Base-by-base conservation (phyloP, 2,329 filamentous ascomycete species). In the Colletotrichum chlorophyti region DNA sequence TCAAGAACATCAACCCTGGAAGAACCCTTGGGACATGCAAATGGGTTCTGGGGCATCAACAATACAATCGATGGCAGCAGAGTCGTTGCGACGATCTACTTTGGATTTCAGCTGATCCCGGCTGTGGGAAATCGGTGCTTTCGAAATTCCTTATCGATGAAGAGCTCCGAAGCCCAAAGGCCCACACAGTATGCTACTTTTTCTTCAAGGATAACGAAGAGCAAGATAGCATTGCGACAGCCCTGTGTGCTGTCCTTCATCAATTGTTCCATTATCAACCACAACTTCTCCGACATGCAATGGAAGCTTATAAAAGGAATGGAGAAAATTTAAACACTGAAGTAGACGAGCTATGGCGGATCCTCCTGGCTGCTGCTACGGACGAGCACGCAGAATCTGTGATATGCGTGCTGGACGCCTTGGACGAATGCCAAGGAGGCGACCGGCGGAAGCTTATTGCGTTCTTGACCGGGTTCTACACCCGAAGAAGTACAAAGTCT, bases 91-190 rank as follows among this genome's bases (percentile, higher is more conserved):
- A 68, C 32, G 62, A 66, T 51, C 64, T 76, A 17, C 69, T 77
- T 19, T 76, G 69, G 74, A 64, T 76, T 7, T 74, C 72, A 11
- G 74, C 74, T 1, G 72, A 75, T 50, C 73, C 72, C n/a, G 74
- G 74, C 24, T 76, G 72, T 55, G 73, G 74, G 5, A 77, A 76
- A 58, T 76, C 73, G 17, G 74, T 76, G 0, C 65, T 77, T 0
- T 58, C 72, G 0, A 68, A 64, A 62, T 70, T 66, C 3, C 64
- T 77, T 1, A 64, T 76, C 9, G 69, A 76, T 41, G 24, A 68
- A 2, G 63, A 68, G 26, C 58, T 74, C 6, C 40, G 48, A 15
- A 54, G 9, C 27, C 48, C 35, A 7, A 50, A 43, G 12, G 15
- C 55, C 24, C 32, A 31, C 17, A 65, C 66, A 2, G 64, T 70